phyloP scores from a whole-genome alignment of 306 rosid species.

The Gastrolobium bilobum region DNA sequence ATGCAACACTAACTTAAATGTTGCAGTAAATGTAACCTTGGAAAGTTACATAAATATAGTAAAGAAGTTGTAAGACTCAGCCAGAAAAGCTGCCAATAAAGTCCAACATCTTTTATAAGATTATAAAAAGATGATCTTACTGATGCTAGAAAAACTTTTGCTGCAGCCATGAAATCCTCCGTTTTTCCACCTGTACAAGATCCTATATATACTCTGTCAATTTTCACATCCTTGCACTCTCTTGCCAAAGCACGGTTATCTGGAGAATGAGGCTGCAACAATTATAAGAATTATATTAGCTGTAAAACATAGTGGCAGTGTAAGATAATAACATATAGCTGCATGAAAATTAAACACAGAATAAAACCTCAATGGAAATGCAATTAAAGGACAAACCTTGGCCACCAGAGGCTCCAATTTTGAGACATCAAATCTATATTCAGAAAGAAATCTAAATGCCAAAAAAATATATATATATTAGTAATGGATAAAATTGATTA shows the following conservation, averaged over 20 bases:
- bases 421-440: slow-evolving; percentile 86
- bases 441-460: slow-evolving; percentile 74
- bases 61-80: slow-evolving; percentile 1
- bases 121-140: slow-evolving; percentile 58
- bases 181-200: slow-evolving; percentile 98
- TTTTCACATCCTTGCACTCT: slow-evolving; percentile 96
- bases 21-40: not conserved
- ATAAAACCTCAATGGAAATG: slow-evolving; percentile 22
- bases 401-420: slow-evolving; percentile 93
- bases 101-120: slow-evolving; percentile 2
- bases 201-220: slow-evolving; percentile 90
- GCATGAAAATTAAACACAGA: slow-evolving; percentile 12
- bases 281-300: slow-evolving; percentile 35
- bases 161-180: slow-evolving; percentile 89
- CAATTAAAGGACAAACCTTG: slow-evolving; percentile 63
- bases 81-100: slow-evolving; percentile 26
- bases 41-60: not conserved
- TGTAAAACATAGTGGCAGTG: not conserved
- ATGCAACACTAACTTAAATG: slow-evolving; percentile 17
- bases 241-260: slow-evolving; percentile 96
- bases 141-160: slow-evolving; percentile 82
- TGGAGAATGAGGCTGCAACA: slow-evolving; percentile 95
- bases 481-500: slow-evolving; percentile 35
- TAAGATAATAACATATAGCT: not conserved
- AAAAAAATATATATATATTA: slow-evolving; percentile 22